Conservation (phyloP, 139 green algal species). For the Astrephomene gubernaculifera region DNA sequence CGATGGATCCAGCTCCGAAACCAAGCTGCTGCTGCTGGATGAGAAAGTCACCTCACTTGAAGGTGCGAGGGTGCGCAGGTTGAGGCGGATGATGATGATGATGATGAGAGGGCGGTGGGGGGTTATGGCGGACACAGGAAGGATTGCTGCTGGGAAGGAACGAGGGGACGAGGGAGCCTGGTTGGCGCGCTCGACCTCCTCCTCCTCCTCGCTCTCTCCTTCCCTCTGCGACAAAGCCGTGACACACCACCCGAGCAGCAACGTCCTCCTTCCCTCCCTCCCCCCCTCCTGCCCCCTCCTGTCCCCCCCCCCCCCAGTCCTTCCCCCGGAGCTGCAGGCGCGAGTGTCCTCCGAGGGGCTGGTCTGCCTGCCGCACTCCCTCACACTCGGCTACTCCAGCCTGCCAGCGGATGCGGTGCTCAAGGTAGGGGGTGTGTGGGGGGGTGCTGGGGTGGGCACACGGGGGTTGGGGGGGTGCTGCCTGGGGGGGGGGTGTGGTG, state of each 20-base stretch:
- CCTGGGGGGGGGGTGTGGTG: neutral
- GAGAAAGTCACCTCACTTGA: constrained; percentile 19
- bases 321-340: constrained; percentile 33
- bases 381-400: constrained; percentile 77
- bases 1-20: constrained; percentile 49
- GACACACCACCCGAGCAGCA: too few species aligned
- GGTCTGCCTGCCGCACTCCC: constrained; percentile 23
- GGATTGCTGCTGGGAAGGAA: too few species aligned
- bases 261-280: too few species aligned
- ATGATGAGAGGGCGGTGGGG: too few species aligned
- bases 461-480: neutral
- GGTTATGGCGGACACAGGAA: too few species aligned
- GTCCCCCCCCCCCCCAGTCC: constrained; percentile 23
- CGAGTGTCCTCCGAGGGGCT: constrained; percentile 1
- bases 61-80: neutral
- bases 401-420: constrained; percentile 69
- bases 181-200: too few species aligned
- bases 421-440: constrained; percentile 52
- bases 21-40: constrained; percentile 78
- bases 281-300: too few species aligned
- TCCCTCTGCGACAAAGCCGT: too few species aligned
- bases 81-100: too few species aligned
- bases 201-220: too few species aligned
- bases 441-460: neutral
- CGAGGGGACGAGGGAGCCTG: too few species aligned